phyloP scores from a whole-genome alignment of 176 grass and related monocot species.

The Cenchrus americanus region DNA sequence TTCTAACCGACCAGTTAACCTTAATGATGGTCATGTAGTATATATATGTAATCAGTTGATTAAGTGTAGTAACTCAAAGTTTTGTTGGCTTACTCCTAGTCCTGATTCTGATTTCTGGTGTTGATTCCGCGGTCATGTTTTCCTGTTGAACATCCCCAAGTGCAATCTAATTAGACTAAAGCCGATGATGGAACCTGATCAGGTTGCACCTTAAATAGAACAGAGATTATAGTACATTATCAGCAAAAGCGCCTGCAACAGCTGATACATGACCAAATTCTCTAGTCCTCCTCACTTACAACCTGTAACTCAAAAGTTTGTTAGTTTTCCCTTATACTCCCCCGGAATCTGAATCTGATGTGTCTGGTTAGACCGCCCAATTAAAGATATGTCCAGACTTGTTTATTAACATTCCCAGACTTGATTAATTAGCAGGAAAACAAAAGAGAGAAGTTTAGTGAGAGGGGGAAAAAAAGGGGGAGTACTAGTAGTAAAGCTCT shows the following conservation, averaged over 20 bases:
- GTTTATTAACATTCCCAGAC: background rate
- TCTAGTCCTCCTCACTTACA: background rate
- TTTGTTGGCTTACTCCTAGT: constrained; percentile 29
- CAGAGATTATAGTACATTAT: constrained; percentile 12
- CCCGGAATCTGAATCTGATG: background rate
- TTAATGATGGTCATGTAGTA: background rate
- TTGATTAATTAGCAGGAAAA: background rate
- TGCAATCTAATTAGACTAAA: background rate
- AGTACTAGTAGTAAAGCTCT: background rate
- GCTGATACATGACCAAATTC: background rate
- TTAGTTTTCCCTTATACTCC: constrained; percentile 19
- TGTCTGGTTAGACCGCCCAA: constrained; percentile 20
- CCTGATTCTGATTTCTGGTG: background rate
- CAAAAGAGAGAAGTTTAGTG: background rate
- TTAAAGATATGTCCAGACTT: constrained; percentile 1
- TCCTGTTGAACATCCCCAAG: background rate
- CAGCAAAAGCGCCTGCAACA: background rate
- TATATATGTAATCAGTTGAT: background rate
- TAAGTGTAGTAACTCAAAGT: constrained; percentile 15
- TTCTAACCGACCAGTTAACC: background rate
- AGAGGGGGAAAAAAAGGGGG: background rate
- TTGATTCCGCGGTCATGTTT: background rate
- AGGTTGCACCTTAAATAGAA: background rate
- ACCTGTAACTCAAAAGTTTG: constrained; percentile 34
- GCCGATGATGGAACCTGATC: background rate